Evolutionary conservation across 139 green algal genomes (phyloP), one percentile per base, ranked within the genome.

Genomic region (Dunaliella primolecta): DNA sequence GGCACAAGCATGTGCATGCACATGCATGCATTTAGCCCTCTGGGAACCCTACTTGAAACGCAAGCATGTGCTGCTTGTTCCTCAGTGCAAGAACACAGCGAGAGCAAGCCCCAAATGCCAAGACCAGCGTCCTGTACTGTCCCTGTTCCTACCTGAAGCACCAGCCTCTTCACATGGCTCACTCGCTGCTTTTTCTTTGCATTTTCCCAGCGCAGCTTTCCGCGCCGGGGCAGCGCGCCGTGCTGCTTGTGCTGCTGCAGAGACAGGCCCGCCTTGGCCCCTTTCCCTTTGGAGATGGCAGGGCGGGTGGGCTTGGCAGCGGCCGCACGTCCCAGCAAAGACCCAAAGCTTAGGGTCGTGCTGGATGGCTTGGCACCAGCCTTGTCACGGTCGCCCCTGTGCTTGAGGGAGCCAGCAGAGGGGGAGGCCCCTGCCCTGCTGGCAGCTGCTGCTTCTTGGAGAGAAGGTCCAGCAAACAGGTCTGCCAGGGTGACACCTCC

Each of bases 161-260:
- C 80, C 46, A 84, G 36, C 35, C 90, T 89, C 84, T 92, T 93
- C n/a, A 90, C 38, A 27, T 76, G 84, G 3, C 72, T 88, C 76
- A 84, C 46, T 23, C 33, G 31, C 83, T 91, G 91, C 85, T 89
- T 90, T 55, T 88, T 78, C 23, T 46, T 31, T 36, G 78, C 36
- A 3, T 36, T 78, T 3, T 81, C 79, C 29, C n/a, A 23, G 33
- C 75, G 75, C 75, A 80, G 75, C 46, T 64, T 64, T 7, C 46
- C 46, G 46, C 46, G 46, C 46, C 46, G 46, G 7, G 46, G 46
- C 46, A 64, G 7, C 46, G 15, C 7, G 46, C 46, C 46, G 7
- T 64, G 46, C 46, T 64, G 46, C 46, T 64, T 7, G 7, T 25
- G 46, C 46, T 64, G 2, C 38, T 83, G 76, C 83, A n/a, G n/a